phyloP scores from a whole-genome alignment of 257 asterid genomes.

The Jaltomata sinuosa region DNA sequence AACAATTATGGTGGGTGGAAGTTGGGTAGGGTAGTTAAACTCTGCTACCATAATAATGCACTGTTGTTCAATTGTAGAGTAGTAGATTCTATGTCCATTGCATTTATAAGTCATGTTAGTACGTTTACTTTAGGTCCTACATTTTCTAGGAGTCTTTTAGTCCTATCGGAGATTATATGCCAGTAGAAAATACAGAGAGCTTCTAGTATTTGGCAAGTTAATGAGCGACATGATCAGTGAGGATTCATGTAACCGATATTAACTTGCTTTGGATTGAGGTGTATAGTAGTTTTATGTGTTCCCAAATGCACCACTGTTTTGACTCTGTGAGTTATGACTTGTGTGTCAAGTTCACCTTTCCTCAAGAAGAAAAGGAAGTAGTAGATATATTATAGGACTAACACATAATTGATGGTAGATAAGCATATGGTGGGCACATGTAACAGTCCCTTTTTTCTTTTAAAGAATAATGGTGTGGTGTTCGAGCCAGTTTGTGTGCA shows the following conservation, averaged over 20 bases:
- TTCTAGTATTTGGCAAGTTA: not conserved
- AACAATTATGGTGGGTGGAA: constrained; percentile 3
- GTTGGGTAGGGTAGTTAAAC: constrained; percentile 1
- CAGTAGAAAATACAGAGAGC: not conserved
- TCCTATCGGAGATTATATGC: not conserved
- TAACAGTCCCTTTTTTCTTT: not conserved
- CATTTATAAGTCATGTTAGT: not conserved
- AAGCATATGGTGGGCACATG: not conserved
- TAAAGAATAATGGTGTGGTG: not conserved
- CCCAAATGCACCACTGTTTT: not conserved
- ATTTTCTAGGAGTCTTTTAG: not conserved
- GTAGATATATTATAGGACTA: not conserved
- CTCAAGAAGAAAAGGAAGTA: not conserved
- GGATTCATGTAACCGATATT: not conserved
- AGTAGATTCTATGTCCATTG: not conserved
- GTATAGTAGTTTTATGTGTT: not conserved
- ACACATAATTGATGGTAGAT: not conserved
- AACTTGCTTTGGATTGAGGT: not conserved
- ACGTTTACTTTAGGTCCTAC: not conserved
- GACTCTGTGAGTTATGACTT: not conserved
- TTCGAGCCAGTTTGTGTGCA: not conserved
- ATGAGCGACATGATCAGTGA: not conserved
- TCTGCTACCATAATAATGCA: constrained; percentile 4
- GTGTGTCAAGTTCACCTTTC: not conserved
- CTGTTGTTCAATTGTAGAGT: not conserved